Base-by-base conservation (phyloP, 352 stramenopile genomes). In the Pilasporangium apinafurcum region DNA sequence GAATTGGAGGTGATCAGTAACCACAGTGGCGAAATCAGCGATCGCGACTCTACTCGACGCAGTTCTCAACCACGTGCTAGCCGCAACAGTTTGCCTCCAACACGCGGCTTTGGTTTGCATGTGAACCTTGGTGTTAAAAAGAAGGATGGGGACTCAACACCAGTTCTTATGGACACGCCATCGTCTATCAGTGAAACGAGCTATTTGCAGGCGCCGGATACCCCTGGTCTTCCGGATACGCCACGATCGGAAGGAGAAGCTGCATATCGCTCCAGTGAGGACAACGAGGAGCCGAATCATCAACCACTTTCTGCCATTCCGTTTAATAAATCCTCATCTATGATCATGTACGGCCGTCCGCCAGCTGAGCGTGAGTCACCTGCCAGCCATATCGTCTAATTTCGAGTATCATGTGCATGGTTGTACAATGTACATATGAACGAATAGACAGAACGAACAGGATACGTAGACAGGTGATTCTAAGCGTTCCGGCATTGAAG, bases 1-100 rank as follows among this genome's bases (percentile, higher is more conserved):
- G 77, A 83, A 47, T 61, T 90, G 31, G 78, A 90, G 33, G 72
- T 90, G 16, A 56, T 86, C 18, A 90, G 78, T 52, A 69, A 64
- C n/a, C 71, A 69, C 48, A 87, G 74, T 35, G 66, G 73, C 21
- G 73, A 85, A 35, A 65, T 69, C 24, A 58, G 58, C 40, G 63
- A 77, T 40, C 65, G 63, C 25, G 56, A 58, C 20, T 64, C 61
- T 47, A 75, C 58, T 29, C 56, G 36, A 14, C 35, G 37, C n/a
- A 25, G 16, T 17, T 35, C 61, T 25, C 50, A 44, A 16, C 14
- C 28, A 7, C 45, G 42, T 24, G 72, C 66, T 37, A 60, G 55
- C 18, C 57, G 37, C 17, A 53, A 53, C 34, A 42, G 37, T 25
- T 53, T 47, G 28, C 44, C 56, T 1, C 51, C 66, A 7, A 53